Percentiles rank a stretch among this genome's conserved stretches.
Conservation (phyloP, 805 yeast species). For the Saitoella complicata region DNA sequence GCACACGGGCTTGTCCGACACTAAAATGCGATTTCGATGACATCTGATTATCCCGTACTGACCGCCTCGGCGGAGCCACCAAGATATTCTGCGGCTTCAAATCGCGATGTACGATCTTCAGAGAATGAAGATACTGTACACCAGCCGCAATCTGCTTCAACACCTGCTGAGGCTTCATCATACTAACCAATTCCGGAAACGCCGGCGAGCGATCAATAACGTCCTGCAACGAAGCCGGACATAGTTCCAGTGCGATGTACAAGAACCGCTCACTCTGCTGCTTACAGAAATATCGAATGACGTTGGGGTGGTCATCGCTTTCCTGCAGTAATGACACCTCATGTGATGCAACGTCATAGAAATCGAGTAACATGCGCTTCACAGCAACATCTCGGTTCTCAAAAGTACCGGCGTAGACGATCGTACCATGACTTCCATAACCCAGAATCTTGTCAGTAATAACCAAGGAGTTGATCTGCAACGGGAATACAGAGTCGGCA, state of each 20-base stretch:
- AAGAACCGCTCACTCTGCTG: slow-evolving; percentile 75
- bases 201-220: slow-evolving; percentile 41
- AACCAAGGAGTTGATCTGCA: slow-evolving; percentile 22
- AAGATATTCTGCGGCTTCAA: slow-evolving; percentile 86
- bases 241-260: slow-evolving; percentile 83
- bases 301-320: slow-evolving; percentile 94
- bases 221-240: slow-evolving; percentile 79
- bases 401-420: slow-evolving; percentile 77
- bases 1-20: slow-evolving; percentile 39
- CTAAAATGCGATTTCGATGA: slow-evolving; percentile 4
- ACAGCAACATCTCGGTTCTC: slow-evolving; percentile 93
- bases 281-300: slow-evolving; percentile 83
- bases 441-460: slow-evolving; percentile 71
- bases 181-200: slow-evolving; percentile 24
- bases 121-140: slow-evolving; percentile 65
- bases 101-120: slow-evolving; percentile 89
- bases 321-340: slow-evolving; percentile 79
- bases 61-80: slow-evolving; percentile 48
- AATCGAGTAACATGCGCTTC: slow-evolving; percentile 81
- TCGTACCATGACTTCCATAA: slow-evolving; percentile 93
- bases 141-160: slow-evolving; percentile 72
- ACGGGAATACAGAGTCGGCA: background rate
- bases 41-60: slow-evolving; percentile 12
- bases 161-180: slow-evolving; percentile 36
- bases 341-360: slow-evolving; percentile 84